Evolutionary conservation across 805 yeast genomes (phyloP).

Genomic region (Saccharomycopsis microspora): DNA sequence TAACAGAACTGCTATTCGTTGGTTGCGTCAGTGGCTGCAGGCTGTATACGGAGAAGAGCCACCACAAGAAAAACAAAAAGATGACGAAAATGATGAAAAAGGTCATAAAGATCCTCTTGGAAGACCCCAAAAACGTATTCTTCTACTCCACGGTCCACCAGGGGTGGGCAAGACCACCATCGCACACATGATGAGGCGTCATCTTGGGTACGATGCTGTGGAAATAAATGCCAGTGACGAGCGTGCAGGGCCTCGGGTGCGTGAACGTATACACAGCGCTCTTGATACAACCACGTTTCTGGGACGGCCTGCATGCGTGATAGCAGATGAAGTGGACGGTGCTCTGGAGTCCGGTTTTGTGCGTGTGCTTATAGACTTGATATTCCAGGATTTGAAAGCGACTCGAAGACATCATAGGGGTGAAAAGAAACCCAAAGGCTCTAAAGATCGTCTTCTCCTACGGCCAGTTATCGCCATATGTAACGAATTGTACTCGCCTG

Average conservation of each 20-base stretch:
- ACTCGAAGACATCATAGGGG: slow-evolving; percentile 21
- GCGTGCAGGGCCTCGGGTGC: slow-evolving; percentile 46
- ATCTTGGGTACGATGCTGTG: slow-evolving; percentile 66
- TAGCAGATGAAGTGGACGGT: slow-evolving; percentile 88
- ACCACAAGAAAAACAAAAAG: slow-evolving; percentile 10
- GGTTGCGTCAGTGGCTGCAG: slow-evolving; percentile 61
- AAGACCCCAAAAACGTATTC: slow-evolving; percentile 50
- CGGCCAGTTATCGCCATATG: slow-evolving; percentile 91
- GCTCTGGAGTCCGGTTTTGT: slow-evolving; percentile 56
- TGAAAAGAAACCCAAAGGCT: slow-evolving; percentile 23
- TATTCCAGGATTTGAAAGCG: slow-evolving; percentile 47
- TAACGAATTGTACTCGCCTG: slow-evolving; percentile 70
- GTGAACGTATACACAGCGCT: slow-evolving; percentile 48
- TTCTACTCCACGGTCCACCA: slow-evolving; percentile 83
- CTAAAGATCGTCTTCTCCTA: slow-evolving; percentile 34
- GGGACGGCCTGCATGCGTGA: slow-evolving; percentile 68
- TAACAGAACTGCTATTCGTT: slow-evolving; percentile 45
- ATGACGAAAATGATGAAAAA: slow-evolving; percentile 2
- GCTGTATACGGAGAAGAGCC: slow-evolving; percentile 38
- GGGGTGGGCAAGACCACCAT: slow-evolving; percentile 90
- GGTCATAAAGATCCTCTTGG: slow-evolving; percentile 34
- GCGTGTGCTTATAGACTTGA: slow-evolving; percentile 43
- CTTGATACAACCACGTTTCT: slow-evolving; percentile 53
- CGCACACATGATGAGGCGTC: slow-evolving; percentile 74
- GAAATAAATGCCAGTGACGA: slow-evolving; percentile 85